Evolutionary conservation across 2,329 filamentous ascomycete genomes (phyloP), one percentile per base, ranked within the genome.

Genomic region (Macrophomina phaseolina): DNA sequence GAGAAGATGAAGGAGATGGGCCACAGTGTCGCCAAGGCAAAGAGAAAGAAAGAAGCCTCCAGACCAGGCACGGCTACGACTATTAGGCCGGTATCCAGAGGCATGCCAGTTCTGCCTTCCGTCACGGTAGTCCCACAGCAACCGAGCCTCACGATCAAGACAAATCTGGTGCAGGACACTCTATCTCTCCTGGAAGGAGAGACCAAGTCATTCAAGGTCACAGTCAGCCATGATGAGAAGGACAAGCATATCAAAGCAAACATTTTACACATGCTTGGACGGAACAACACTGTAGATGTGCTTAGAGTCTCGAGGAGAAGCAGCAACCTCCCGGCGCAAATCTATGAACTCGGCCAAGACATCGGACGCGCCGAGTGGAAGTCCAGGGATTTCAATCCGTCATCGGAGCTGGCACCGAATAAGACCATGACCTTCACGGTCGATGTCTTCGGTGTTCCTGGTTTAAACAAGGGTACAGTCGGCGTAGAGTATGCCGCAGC

Each of bases 131-230:
- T 97, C 67, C 85, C 89, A 2, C 83, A 88, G 52, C 93, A 97
- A 75, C 95, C 95, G 5, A 80, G 92, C 3, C 81, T 98, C 3
- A 81, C 89, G 3, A 85, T 97, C 23, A 89, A 89, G 7, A 91
- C 90, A 3, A 92, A 90, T 12, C 84, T 97, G 1, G 87, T 91
- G 0, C 94, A 97, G 73, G 92, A 91, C 28, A 91, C 93, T 9
- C 82, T 97, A 42, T 97, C 97, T 93, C 86, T 99, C 11, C 83
- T 99, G 5, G 94, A 98, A 80, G 95, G 95, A 51, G 94, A 99
- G 78, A 87, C 86, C 28, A 90, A 89, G 71, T 82, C 83, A 0
- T 96, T 98, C 74, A 90, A 87, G 0, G 85, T 97, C 16, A 94
- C 91, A 0, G 81, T 98, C 14, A 87, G 91, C 70, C 99, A 99